These are phyloP conservation scores for Cicer yamashitae DNA, from an alignment of 306 rosid species.

Conservation along the genomic window DNA sequence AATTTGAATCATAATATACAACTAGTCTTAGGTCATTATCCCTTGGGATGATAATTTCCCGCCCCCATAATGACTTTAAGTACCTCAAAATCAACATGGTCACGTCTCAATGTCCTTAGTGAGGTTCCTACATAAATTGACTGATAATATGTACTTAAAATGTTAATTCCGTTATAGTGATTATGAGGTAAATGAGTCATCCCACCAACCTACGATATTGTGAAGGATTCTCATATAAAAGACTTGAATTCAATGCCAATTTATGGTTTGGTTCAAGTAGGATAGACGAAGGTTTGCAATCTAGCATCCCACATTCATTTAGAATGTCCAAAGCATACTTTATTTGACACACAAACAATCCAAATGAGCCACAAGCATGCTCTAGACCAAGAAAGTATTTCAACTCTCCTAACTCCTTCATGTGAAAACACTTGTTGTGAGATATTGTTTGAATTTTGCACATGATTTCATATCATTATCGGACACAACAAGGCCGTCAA, in stretches of 20 bases:
- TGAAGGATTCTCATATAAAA: background rate
- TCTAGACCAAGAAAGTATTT: background rate
- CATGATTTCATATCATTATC: no score
- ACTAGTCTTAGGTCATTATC: no score
- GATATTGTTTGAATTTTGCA: no score
- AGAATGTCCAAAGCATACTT: background rate
- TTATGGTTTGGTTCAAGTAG: background rate
- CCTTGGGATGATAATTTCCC: background rate
- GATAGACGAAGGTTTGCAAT: background rate
- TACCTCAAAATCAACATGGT: background rate
- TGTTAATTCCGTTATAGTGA: no score
- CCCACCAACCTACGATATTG: background rate
- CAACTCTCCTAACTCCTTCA: no score
- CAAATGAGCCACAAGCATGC: background rate
- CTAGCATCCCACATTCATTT: background rate
- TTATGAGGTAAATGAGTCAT: background rate
- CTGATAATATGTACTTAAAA: no score
- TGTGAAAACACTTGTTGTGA: no score
- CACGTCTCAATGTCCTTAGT: background rate
- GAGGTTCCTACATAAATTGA: background rate
- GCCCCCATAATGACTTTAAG: background rate
- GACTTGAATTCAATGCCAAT: background rate
- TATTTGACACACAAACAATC: background rate
- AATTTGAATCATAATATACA: no score
- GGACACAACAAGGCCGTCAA: no score